Evolutionary conservation across 208 protist species (phyloP).

Genomic region (Trypanosoma avium): DNA sequence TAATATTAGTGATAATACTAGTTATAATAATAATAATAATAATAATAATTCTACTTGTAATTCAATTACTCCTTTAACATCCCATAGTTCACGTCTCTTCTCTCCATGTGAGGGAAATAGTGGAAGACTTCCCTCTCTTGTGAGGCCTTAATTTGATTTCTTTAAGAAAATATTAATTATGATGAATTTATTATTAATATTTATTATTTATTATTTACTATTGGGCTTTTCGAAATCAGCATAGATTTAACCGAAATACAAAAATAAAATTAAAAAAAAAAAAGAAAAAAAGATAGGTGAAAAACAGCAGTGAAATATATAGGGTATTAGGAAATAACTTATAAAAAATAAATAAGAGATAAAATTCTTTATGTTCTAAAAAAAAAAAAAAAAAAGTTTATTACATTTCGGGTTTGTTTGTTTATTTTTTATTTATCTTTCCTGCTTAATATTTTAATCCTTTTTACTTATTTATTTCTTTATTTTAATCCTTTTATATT

Average conservation of each 20-base stretch:
- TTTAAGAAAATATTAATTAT: too few relatives aligned
- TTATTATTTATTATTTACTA: too few relatives aligned
- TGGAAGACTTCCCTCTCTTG: too few relatives aligned
- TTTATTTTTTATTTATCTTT: background rate
- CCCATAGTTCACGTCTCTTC: background rate
- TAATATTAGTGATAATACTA: background rate
- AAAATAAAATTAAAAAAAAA: background rate
- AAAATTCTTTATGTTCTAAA: background rate
- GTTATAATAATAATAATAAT: background rate
- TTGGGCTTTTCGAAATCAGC: background rate
- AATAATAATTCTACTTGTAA: background rate
- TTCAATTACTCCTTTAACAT: background rate
- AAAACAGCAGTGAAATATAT: too few relatives aligned
- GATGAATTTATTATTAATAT: too few relatives aligned
- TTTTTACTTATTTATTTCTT: background rate
- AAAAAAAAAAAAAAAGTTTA: background rate
- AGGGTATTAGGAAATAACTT: too few relatives aligned
- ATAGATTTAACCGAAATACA: background rate
- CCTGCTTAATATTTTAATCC: background rate
- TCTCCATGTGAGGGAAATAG: background rate
- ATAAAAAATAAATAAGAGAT: background rate
- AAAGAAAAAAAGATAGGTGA: background rate
- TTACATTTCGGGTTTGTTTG: background rate
- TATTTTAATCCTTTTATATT: too few relatives aligned
- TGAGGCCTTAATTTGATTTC: too few relatives aligned